phyloP scores from a whole-genome alignment of 495 filamentous ascomycete species.

The Durotheca rogersii region DNA sequence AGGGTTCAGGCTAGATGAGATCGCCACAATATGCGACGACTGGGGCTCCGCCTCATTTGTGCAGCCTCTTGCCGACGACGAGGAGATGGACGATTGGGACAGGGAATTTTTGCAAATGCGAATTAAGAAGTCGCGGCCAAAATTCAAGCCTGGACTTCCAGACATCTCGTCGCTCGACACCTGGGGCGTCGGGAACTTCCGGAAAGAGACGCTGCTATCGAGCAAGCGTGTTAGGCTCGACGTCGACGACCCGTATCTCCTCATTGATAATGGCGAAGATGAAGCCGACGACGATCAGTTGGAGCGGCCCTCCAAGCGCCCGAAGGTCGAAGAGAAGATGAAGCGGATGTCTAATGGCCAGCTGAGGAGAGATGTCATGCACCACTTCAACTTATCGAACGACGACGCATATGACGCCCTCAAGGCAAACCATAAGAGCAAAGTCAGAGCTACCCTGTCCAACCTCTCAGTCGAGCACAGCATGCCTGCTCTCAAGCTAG shows the following conservation, averaged over 20 bases:
- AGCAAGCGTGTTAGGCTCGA: constrained; percentile 80
- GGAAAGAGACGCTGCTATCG: constrained; percentile 63
- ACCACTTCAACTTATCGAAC: constrained; percentile 92
- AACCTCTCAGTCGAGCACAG: constrained; percentile 86
- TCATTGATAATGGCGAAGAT: constrained; percentile 64
- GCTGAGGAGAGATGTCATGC: constrained; percentile 60
- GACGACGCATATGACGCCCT: constrained; percentile 92
- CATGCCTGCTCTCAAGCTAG: constrained; percentile 82
- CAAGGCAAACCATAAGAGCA: constrained; percentile 95
- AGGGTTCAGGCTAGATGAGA: constrained; percentile 69
- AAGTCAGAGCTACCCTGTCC: constrained; percentile 86
- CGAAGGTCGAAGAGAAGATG: constrained; percentile 47
- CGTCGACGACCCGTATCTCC: constrained; percentile 82
- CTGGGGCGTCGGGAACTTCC: constrained; percentile 52
- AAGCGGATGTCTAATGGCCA: constrained; percentile 58
- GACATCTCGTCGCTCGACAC: constrained; percentile 43
- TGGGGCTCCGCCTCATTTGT: constrained; percentile 69
- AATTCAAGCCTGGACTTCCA: constrained; percentile 42
- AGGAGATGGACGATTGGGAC: constrained; percentile 58
- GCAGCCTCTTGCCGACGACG: constrained; percentile 37
- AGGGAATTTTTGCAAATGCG: constrained; percentile 48
- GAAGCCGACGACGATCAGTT: constrained; percentile 37
- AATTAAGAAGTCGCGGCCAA: constrained; percentile 41
- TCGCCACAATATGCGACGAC: constrained; percentile 78
- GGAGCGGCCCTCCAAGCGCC: constrained; percentile 51